Evolutionary conservation across 2,329 filamentous ascomycete species (phyloP).

Genomic region (Claviceps pusilla): DNA sequence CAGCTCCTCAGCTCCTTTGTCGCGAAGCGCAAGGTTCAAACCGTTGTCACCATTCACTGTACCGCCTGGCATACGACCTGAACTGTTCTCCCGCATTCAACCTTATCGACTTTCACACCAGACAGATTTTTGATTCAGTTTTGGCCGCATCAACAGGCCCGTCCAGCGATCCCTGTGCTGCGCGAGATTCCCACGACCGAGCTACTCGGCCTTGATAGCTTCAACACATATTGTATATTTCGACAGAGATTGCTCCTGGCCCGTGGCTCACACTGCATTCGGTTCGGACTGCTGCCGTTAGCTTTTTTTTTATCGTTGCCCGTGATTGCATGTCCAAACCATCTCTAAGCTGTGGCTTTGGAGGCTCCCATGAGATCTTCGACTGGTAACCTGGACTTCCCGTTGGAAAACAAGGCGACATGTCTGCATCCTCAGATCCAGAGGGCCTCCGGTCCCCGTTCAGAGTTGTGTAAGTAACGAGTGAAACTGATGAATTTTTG

Average conservation of each 20-base stretch:
- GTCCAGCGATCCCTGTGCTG: conserved; percentile 5
- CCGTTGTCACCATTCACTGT: not conserved
- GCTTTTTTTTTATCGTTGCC: not conserved
- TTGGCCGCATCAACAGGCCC: not conserved
- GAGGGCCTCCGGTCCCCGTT: conserved; percentile 33
- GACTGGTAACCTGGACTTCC: conserved; percentile 31
- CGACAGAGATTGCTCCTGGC: not conserved
- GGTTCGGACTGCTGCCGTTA: not conserved
- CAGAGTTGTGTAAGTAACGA: conserved; percentile 33
- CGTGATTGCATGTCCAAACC: not conserved
- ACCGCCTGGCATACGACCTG: conserved; percentile 1
- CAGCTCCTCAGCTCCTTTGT: conserved; percentile 4
- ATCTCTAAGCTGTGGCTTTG: conserved; percentile 18
- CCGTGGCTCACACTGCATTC: not conserved
- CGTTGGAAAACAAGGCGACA: conserved; percentile 31
- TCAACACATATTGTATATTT: not conserved
- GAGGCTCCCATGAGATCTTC: conserved; percentile 47
- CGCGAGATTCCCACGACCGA: conserved; percentile 9
- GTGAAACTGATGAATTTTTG: too few relatives aligned
- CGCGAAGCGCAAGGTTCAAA: not conserved
- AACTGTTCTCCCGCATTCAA: not conserved
- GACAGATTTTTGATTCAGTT: not conserved
- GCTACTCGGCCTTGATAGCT: not conserved
- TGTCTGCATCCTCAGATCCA: conserved; percentile 37
- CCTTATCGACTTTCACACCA: not conserved